phyloP scores from a whole-genome alignment of 805 yeast genomes.

The Kazachstania kunashirensis region DNA sequence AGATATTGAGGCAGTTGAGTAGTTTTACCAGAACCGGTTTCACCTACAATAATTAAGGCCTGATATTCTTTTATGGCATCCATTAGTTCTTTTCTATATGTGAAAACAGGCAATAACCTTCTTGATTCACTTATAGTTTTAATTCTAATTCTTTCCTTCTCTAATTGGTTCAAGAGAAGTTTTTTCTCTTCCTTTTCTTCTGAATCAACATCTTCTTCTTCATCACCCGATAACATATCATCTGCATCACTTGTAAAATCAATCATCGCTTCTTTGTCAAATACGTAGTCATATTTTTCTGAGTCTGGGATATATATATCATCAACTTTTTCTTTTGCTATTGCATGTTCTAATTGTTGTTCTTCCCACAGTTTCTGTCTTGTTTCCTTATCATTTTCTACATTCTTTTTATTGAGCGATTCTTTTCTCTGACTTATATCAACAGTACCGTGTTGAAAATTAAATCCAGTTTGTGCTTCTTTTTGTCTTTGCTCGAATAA shows the following conservation, averaged over 20 bases:
- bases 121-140: constrained; percentile 41
- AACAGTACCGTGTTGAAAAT: constrained; percentile 49
- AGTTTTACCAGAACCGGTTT: constrained; percentile 91
- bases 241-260: constrained; percentile 41
- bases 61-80: constrained; percentile 53
- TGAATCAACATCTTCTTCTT: constrained; percentile 26
- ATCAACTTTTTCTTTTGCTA: constrained; percentile 15
- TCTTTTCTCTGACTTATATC: constrained; percentile 22
- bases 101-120: constrained; percentile 65
- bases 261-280: constrained; percentile 55
- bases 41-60: constrained; percentile 69
- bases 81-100: constrained; percentile 50
- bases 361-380: constrained; percentile 32
- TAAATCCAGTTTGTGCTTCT: constrained; percentile 33
- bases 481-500: constrained; percentile 35
- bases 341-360: constrained; percentile 24
- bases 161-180: constrained; percentile 11
- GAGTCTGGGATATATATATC: constrained; percentile 22
- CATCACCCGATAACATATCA: constrained; percentile 23
- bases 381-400: constrained; percentile 16
- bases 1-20: constrained; percentile 87
- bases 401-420: constrained; percentile 20
- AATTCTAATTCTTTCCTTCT: constrained; percentile 22
- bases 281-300: constrained; percentile 61
- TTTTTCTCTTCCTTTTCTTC: constrained; percentile 20